Percentiles rank a stretch among this genome's conserved stretches.
Evolutionary conservation across 2,329 filamentous ascomycete genomes (phyloP).

Genomic region (Phoma sp.): DNA sequence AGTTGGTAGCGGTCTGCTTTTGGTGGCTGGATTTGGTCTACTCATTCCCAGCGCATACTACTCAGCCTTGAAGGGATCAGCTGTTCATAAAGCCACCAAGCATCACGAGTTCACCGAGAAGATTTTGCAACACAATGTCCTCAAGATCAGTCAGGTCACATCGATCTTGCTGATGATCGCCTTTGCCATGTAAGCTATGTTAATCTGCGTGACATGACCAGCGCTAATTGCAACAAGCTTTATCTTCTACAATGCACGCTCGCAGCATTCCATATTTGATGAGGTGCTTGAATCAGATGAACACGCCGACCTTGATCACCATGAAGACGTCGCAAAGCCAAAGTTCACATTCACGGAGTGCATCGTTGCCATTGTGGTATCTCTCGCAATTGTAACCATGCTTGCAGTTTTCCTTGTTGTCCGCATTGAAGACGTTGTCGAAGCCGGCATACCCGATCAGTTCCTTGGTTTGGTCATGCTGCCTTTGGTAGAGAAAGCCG

Average conservation of each 20-base stretch:
- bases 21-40: slow-evolving; percentile 72
- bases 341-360: slow-evolving; percentile 81
- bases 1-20: slow-evolving; percentile 76
- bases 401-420: slow-evolving; percentile 77
- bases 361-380: slow-evolving; percentile 68
- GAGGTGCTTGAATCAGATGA: slow-evolving; percentile 77
- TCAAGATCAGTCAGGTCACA: slow-evolving; percentile 47
- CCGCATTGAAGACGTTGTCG: slow-evolving; percentile 71
- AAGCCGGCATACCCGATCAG: slow-evolving; percentile 56
- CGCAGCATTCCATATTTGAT: slow-evolving; percentile 80
- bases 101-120: slow-evolving; percentile 44
- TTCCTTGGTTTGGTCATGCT: slow-evolving; percentile 78
- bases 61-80: slow-evolving; percentile 54
- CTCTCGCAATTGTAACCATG: slow-evolving; percentile 73
- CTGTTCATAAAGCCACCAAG: slow-evolving; percentile 34
- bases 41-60: slow-evolving; percentile 47
- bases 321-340: slow-evolving; percentile 65
- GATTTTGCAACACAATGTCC: slow-evolving; percentile 42
- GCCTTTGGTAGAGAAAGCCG: slow-evolving; percentile 83
- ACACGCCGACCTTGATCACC: slow-evolving; percentile 68
- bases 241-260: slow-evolving; percentile 75
- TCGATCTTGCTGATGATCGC: slow-evolving; percentile 47
- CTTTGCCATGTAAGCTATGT: slow-evolving; percentile 59
- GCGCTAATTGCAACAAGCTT: slow-evolving; percentile 63
- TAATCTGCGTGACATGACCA: slow-evolving; percentile 63